Evolutionary conservation across 1,284 basidiomycete genomes (phyloP), one percentile per base, ranked within the genome.

Genomic region (Neonothopanus nambi): DNA sequence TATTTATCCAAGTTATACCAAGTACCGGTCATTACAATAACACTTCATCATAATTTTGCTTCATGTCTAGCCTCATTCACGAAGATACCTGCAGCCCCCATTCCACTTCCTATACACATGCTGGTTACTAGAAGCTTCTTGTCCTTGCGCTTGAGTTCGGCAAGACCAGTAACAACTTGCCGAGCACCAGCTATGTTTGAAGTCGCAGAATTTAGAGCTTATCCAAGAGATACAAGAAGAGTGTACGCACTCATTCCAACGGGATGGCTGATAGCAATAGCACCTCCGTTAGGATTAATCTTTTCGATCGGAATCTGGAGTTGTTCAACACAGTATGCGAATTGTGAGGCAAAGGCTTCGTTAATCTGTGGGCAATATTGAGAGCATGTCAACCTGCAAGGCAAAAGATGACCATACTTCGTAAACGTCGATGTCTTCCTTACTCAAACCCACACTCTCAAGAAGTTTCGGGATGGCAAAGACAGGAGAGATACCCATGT

Each of bases 251-350:
- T 91, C 85, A 91, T 89, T 61, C 87, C 89, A 12, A 91, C 71
- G 15, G 89, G 89, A 67, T 91, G 89, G 4, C 84, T 82, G 30
- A 96, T 76, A 13, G 94, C 90, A 60, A 95, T 95, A 0, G 93
- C 88, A 12, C 95, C 93, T 18, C 95, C 95, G 61, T 93, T 92
- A 13, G 91, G 89, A 66, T 96, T 95, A 61, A 95, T 89, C 70
- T 87, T 95, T 56, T 89, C 86, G 28, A 91, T 85, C 7, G 90
- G 83, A 43, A 97, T 79, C 26, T 80, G 77, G 36, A 96, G 76
- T 64, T 92, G 78, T 65, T 95, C 88, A 15, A 93, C 82, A 56
- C 88, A 89, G 64, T 89, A 84, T 5, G 83, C 87, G 60, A 89
- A 91, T 62, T 91, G 87, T 3, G 87, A 89, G 1, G 87, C 87